Evolutionary conservation across 768 basidiomycete genomes (phyloP), one percentile per base, ranked within the genome.

Genomic region (Mrakia gelida): DNA sequence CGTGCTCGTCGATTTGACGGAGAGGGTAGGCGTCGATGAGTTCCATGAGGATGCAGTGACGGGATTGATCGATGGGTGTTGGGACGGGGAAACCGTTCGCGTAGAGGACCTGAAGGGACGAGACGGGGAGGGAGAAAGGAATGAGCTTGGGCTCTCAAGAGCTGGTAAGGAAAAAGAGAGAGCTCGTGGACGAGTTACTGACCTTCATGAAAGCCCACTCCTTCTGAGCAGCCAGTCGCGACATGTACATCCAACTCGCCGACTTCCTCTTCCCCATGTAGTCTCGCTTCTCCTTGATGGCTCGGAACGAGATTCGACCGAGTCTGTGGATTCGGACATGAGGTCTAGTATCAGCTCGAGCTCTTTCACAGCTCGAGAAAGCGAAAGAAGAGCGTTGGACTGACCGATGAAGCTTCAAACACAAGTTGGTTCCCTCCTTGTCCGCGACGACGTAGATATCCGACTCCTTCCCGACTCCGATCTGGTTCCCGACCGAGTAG

Each of bases 181-280:
- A n/a, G n/a, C n/a, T n/a, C n/a, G n/a, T n/a, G n/a, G n/a, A n/a
- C n/a, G n/a, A n/a, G n/a, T n/a, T 34, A 75, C 86, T 62, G 75
- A 94, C 96, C 88, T 97, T 98, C 93, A 99, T 96, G 84, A 98
- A 99, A 1, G 93, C 94, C 89, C 91, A 99, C 84, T 99, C 97
- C 83, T 98, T 98, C 86, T 96, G 92, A 13, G 97, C 97, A 26
- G 95, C 92, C 67, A 99, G 85, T 30, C 97, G 89, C 30, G 94
- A 95, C 93, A 99, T 93, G 85, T 98, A 98, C 95, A 98, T 97
- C 97, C 97, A 99, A 26, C 93, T 93, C 0, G 97, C 96, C 26
- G 92, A 93, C 85, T 94, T 94, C 61, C 97, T 89, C 84, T 95
- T 96, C 32, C 95, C 94, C 75, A 99, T 86, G 83, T 98, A 99